Base-by-base conservation (phyloP, 495 filamentous ascomycete genomes). In the Melanomma pulvis-pyrius region DNA sequence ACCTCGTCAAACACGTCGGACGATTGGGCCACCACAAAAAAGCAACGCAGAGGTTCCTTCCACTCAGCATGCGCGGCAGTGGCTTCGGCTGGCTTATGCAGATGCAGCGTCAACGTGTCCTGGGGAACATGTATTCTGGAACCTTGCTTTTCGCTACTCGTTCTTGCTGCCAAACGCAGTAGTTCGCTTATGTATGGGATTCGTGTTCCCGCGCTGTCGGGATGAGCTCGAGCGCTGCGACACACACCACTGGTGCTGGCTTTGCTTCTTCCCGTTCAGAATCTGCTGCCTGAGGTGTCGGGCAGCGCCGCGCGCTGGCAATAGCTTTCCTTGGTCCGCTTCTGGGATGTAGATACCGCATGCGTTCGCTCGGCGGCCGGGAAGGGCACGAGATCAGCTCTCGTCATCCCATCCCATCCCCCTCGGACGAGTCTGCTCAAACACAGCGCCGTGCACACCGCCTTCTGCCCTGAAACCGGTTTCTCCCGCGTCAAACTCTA, bases 71-170 rank as follows among this genome's bases (percentile, higher is more conserved):
- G 19, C 22, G 48, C 64, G 64, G 64, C 61, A 56, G 64, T 67
- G 64, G 64, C 64, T 67, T 52, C 64, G 57, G 64, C 57, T 56
- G 64, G 64, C 64, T 54, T 57, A 6, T n/a, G n/a, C n/a, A n/a
- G n/a, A 66, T 60, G 63, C 63, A 57, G 28, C 55, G 21, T 66
- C 44, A 66, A 59, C 44, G 46, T 59, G 55, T 44, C 41, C 52
- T 39, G 46, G 54, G 48, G 28, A 44, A 44, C 39, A 15, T 44
- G 36, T 22, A 46, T 59, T 49, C 36, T 58, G 6, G 15, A 49
- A 28, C 25, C 49, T 55, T 63, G 46, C 56, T 59, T 59, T 59
- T 59, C 48, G 13, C 41, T 26, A 25, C 48, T 26, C 22, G 22
- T 26, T 50, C 48, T 6, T 7, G 8, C 51, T 55, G 12, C 25